These are phyloP conservation scores for Phytophthora macrochlamydospora DNA, from an alignment of 352 stramenopile genomes.

Conservation along the genomic window DNA sequence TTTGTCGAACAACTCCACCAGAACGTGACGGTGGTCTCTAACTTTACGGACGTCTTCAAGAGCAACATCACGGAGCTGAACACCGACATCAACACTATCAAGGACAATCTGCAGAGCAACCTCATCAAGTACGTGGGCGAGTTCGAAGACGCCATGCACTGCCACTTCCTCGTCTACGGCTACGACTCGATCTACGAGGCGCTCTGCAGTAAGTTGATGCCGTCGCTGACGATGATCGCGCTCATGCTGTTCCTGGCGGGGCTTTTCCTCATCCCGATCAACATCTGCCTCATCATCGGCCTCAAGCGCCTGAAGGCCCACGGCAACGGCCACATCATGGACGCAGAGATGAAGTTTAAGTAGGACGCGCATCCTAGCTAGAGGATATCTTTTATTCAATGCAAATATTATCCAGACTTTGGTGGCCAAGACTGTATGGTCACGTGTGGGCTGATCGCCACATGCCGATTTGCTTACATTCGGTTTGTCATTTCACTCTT, in stretches of 20 bases:
- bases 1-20: constrained; percentile 40
- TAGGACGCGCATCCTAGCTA: constrained; percentile 15
- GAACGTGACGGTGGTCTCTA: constrained; percentile 36
- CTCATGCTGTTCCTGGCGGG: constrained; percentile 74
- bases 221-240: constrained; percentile 74
- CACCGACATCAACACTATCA: constrained; percentile 47
- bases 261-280: constrained; percentile 70
- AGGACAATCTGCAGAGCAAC: constrained; percentile 38
- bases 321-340: constrained; percentile 60
- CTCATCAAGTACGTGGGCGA: constrained; percentile 62
- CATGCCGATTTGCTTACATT: too few species aligned
- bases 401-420: too few species aligned
- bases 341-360: constrained; percentile 71
- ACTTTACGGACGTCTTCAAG: constrained; percentile 47
- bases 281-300: constrained; percentile 72
- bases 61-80: constrained; percentile 45
- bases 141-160: constrained; percentile 69
- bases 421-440: too few species aligned
- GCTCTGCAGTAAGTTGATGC: constrained; percentile 66
- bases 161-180: constrained; percentile 56
- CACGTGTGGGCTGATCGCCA: too few species aligned
- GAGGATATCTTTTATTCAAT: too few species aligned
- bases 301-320: constrained; percentile 63
- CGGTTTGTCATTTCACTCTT: too few species aligned
- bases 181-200: constrained; percentile 55